phyloP scores from a whole-genome alignment of 108 stramenopile genomes.

The Conticribra weissflogii region DNA sequence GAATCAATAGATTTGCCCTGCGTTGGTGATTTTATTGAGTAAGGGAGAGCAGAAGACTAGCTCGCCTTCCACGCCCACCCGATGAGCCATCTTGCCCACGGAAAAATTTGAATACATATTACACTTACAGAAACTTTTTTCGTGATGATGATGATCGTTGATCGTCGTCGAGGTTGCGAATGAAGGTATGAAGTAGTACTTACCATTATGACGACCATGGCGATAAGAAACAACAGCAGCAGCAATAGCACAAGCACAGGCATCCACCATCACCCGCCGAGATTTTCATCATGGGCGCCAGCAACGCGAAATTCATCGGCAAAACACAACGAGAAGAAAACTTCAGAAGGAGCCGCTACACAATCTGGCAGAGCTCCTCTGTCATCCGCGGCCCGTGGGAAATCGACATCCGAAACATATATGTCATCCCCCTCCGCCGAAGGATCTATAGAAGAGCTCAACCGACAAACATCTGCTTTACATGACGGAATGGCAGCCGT shows the following conservation, averaged over 20 bases:
- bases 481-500: background rate
- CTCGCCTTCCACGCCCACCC: no score
- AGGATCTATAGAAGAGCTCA: background rate
- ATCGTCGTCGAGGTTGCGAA: no score
- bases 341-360: background rate
- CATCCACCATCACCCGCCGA: background rate
- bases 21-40: no score
- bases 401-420: background rate
- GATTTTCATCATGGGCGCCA: slow-evolving; percentile 31
- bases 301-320: no score
- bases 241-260: background rate
- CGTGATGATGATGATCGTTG: no score
- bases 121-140: no score
- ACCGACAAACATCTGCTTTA: background rate
- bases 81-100: no score
- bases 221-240: background rate
- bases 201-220: background rate
- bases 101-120: no score
- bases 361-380: background rate
- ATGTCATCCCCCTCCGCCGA: background rate
- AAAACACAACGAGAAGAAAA: slow-evolving; percentile 8
- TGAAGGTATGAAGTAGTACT: no score
- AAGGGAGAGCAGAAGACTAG: no score
- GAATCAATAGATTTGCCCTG: no score
- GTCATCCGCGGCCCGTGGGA: background rate